Conservation (phyloP, 192 early-diverging fungal genomes). For the Linnemannia zychae region DNA sequence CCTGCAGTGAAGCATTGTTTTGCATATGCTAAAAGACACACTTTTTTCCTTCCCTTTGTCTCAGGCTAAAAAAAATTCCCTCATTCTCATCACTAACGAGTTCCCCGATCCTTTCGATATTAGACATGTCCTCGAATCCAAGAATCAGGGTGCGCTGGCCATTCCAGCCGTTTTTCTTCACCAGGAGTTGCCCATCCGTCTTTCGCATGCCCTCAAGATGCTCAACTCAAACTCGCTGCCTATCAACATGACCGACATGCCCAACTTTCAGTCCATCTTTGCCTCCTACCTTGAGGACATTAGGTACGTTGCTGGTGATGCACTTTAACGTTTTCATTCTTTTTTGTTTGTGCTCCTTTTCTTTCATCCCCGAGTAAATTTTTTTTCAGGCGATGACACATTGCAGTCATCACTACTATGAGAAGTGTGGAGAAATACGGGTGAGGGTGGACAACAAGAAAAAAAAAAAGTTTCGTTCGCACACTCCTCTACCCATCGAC, state of each 20-base stretch:
- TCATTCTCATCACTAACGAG: background rate
- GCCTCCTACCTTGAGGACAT: slow-evolving; percentile 68
- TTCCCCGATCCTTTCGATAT: background rate
- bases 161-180: slow-evolving; percentile 67
- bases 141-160: slow-evolving; percentile 34
- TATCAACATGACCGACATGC: slow-evolving; percentile 60
- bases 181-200: slow-evolving; percentile 70
- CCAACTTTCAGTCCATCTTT: slow-evolving; percentile 62
- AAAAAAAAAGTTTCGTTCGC: background rate
- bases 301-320: slow-evolving; percentile 19
- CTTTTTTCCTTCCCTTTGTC: background rate
- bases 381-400: slow-evolving; percentile 29
- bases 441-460: too few species aligned
- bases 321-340: background rate
- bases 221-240: slow-evolving; percentile 63
- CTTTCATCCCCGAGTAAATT: background rate
- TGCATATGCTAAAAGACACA: slow-evolving; percentile 3
- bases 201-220: slow-evolving; percentile 68
- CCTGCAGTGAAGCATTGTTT: background rate
- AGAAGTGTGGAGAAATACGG: slow-evolving; percentile 23
- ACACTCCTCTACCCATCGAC: background rate
- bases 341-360: background rate
- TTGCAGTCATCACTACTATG: slow-evolving; percentile 11
- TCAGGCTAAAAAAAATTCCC: slow-evolving; percentile 1
- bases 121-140: slow-evolving; percentile 55